Percentiles rank a stretch among this genome's conserved stretches.
Evolutionary conservation across 2,329 filamentous ascomycete genomes (phyloP).

Genomic region (Fusarium acutatum): DNA sequence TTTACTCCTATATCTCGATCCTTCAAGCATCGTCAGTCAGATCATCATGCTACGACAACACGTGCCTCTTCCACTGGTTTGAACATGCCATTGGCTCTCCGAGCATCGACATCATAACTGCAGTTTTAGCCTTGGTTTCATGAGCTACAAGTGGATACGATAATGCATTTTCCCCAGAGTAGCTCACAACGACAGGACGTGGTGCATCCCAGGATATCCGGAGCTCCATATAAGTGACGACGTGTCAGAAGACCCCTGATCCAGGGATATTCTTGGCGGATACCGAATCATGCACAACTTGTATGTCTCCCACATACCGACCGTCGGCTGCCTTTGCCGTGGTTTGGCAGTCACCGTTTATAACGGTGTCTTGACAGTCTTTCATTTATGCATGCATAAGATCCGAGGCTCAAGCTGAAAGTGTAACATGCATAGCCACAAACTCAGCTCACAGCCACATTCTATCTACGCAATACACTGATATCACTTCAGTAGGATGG

Average conservation of each 20-base stretch:
- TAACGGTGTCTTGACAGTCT: not conserved
- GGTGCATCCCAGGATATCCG: constrained; percentile 7
- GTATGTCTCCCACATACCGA: not conserved
- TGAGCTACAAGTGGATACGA: not conserved
- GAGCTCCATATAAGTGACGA: constrained; percentile 9
- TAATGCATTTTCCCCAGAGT: constrained; percentile 9
- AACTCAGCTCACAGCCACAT: constrained; percentile 15
- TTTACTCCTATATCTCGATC: not conserved
- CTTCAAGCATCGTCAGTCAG: not conserved
- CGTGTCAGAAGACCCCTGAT: constrained; percentile 16
- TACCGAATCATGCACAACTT: not conserved
- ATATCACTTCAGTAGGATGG: constrained; percentile 4
- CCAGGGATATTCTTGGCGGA: constrained; percentile 5
- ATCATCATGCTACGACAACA: constrained; percentile 5
- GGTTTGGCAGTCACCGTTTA: not conserved
- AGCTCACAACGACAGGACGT: constrained; percentile 6
- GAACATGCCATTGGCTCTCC: constrained; percentile 1
- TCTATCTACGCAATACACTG: not conserved
- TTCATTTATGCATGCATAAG: not conserved
- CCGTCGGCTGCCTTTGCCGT: not conserved
- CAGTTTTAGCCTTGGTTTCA: constrained; percentile 4
- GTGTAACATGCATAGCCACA: constrained; percentile 3
- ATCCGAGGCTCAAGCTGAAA: not conserved
- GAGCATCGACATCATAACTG: constrained; percentile 16
- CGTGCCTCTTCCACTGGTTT: constrained; percentile 8